Conservation (phyloP, 1,139 yeast species). For the Sugiyamaella xylanicola region DNA sequence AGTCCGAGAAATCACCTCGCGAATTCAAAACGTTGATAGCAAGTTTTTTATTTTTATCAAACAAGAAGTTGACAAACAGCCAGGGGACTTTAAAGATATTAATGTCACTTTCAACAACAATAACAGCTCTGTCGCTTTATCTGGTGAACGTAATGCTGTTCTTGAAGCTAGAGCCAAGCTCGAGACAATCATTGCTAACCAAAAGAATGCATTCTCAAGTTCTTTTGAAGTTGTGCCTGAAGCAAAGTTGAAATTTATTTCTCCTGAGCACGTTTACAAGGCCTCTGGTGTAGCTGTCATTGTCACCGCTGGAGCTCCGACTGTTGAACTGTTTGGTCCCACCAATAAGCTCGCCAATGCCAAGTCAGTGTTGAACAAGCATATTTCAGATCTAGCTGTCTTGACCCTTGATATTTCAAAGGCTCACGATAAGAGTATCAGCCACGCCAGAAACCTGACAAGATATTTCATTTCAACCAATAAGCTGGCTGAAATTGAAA, state of each 20-base stretch:
- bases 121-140: conserved; percentile 45
- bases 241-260: conserved; percentile 53
- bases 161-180: conserved; percentile 53
- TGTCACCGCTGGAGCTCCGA: conserved; percentile 51
- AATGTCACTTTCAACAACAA: conserved; percentile 38
- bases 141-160: conserved; percentile 68
- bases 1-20: conserved; percentile 42
- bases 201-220: conserved; percentile 40
- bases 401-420: conserved; percentile 78
- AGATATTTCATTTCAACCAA: conserved; percentile 60
- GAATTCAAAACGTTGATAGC: conserved; percentile 44
- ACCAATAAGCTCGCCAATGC: conserved; percentile 62
- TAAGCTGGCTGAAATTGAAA: conserved; percentile 45
- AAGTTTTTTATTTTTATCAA: conserved; percentile 41
- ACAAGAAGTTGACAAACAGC: conserved; percentile 21
- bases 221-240: conserved; percentile 53
- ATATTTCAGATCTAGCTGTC: conserved; percentile 57
- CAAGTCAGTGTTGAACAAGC: conserved; percentile 55
- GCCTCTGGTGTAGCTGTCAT: conserved; percentile 62
- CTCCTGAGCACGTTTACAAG: conserved; percentile 49
- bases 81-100: conserved; percentile 36
- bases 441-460: conserved; percentile 75
- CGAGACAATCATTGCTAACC: conserved; percentile 49
- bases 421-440: conserved; percentile 79
- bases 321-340: conserved; percentile 69